Conservation (phyloP, 805 yeast species). For the Myxozyma lipomycoides region DNA sequence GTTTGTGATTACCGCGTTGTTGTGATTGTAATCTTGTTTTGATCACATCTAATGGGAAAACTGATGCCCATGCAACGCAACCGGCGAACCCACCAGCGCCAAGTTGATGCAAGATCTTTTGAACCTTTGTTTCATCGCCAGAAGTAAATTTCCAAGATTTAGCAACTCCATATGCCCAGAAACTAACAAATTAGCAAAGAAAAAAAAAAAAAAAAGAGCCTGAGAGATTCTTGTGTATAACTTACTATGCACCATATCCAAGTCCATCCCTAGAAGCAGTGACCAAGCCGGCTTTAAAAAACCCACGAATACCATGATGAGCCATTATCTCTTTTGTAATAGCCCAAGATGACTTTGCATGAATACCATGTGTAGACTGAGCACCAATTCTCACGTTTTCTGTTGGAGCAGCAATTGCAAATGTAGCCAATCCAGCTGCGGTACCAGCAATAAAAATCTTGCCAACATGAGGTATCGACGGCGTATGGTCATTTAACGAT, state of each 20-base stretch:
- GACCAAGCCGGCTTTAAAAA: conserved; percentile 27
- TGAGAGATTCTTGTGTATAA: not conserved
- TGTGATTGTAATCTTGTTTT: conserved; percentile 30
- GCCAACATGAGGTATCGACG: conserved; percentile 4
- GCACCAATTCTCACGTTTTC: conserved; percentile 30
- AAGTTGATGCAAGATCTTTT: conserved; percentile 12
- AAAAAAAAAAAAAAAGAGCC: not conserved
- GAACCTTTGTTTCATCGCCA: conserved; percentile 1
- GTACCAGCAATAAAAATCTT: conserved; percentile 28
- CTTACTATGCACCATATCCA: conserved; percentile 32
- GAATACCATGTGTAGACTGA: conserved; percentile 17
- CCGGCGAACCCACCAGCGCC: conserved; percentile 32
- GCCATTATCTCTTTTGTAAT: conserved; percentile 14
- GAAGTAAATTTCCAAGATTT: conserved; percentile 7
- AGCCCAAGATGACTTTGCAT: conserved; percentile 19
- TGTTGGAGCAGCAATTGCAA: conserved; percentile 29
- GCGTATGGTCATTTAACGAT: conserved; percentile 5
- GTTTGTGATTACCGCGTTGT: not conserved
- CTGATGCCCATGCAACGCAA: conserved; percentile 31
- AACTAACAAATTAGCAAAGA: conserved; percentile 4
- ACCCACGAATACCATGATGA: conserved; percentile 26
- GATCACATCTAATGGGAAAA: conserved; percentile 30
- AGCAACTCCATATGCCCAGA: conserved; percentile 22
- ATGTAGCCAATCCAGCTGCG: conserved; percentile 29
- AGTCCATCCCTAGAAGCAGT: conserved; percentile 29